These are phyloP conservation scores for Daldinia eschscholtzii DNA, from an alignment of 2,329 filamentous ascomycete genomes.

Conservation along the genomic window DNA sequence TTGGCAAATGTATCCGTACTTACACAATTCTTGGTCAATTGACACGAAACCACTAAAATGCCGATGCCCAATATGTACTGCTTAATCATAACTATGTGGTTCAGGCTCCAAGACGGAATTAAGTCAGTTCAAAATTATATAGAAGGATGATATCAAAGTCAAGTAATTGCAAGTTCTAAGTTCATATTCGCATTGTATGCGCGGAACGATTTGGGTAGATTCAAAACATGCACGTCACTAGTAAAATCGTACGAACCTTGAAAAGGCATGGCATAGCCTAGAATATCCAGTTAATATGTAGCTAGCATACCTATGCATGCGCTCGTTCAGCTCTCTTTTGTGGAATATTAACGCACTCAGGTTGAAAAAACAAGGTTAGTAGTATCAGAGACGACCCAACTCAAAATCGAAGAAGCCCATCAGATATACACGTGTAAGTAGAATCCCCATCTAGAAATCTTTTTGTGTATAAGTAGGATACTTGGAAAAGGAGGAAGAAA, in stretches of 20 bases:
- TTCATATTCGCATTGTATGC: background rate
- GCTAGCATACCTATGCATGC: background rate
- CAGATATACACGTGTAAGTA: too few relatives aligned
- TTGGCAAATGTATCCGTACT: conserved; percentile 8
- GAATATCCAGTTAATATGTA: background rate
- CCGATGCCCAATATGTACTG: conserved; percentile 15
- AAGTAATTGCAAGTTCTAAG: background rate
- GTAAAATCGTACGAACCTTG: background rate
- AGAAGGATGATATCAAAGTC: conserved; percentile 1
- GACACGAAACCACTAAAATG: background rate
- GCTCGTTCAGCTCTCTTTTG: background rate
- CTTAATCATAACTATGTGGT: background rate
- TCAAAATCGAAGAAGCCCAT: too few relatives aligned
- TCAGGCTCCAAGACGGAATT: conserved; percentile 5
- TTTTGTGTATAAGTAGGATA: background rate
- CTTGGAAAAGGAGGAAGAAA: background rate
- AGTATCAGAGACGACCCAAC: too few relatives aligned
- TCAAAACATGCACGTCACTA: background rate
- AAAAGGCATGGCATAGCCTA: background rate
- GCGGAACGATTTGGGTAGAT: background rate
- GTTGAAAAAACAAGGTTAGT: background rate
- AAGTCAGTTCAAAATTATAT: background rate
- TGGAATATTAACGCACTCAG: background rate
- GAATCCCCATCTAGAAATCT: background rate
- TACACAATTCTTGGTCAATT: conserved; percentile 7